Base-by-base conservation (phyloP, 2,329 filamentous ascomycete species). In the Amauroascus niger region DNA sequence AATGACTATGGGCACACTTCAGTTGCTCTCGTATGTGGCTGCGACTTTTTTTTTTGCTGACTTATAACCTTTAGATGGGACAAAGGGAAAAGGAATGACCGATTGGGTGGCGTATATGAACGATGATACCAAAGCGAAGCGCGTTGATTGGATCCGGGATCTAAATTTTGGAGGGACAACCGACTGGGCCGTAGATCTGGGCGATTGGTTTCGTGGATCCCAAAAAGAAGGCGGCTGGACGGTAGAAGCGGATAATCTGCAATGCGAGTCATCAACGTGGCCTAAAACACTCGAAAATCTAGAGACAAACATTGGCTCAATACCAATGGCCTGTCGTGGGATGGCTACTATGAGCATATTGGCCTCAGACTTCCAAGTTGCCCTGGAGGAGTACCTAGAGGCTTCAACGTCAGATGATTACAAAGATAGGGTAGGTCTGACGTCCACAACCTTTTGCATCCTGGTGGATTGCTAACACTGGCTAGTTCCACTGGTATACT, bases 131-230 rank as follows among this genome's bases (percentile, higher is more conserved):
- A 63, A 63, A 32, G 20, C 16, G 1, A 33, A n/a, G 1, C 59
- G 65, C 5, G 54, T 53, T 1, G 47, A 40, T 3, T 37, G 32
- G 24, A 32, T 50, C 1, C 52, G 58, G 32, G 44, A 22, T 4
- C 22, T 60, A 1, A 62, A 63, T 39, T 59, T 67, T 26, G 60
- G 43, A 0, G 64, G 64, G 0, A 63, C 53, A 9, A 52, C 57
- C 9, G 60, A 66, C 48, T 68, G 64, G 65, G 64, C 65, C 1
- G 52, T 63, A 9, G 64, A 67, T 53, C 54, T 66, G 18, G 40
- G 18, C 11, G 40, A 14, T 14, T 43, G 40, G 40, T 43, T 32
- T 30, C 13, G 35, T 18, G 49, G 37, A 30, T 6, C 35, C 8
- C n/a, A 43, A 9, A 16, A 2, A 20, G 2, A 18, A 20, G 37